phyloP scores from a whole-genome alignment of 2,329 filamentous ascomycete genomes.

The Aureobasidium sp. region DNA sequence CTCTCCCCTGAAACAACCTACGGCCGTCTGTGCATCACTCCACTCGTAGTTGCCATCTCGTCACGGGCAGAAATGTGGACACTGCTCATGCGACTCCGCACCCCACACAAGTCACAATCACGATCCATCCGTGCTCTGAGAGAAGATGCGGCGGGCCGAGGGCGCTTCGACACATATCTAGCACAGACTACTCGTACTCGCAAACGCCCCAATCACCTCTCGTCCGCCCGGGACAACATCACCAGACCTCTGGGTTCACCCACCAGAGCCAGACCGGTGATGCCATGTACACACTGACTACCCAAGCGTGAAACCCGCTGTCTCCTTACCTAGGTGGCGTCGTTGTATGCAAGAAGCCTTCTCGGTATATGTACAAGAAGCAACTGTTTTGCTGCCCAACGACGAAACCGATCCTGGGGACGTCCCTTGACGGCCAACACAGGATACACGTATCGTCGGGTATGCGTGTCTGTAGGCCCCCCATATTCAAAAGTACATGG shows the following conservation, averaged over 20 bases:
- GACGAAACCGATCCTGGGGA: neutral
- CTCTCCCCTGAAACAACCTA: neutral
- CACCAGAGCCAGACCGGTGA: neutral
- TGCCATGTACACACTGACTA: neutral
- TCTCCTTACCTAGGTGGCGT: slow-evolving; percentile 5
- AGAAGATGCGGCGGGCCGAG: slow-evolving; percentile 4
- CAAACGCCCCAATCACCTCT: slow-evolving; percentile 5
- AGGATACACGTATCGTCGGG: neutral
- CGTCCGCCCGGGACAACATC: neutral
- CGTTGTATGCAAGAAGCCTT: neutral
- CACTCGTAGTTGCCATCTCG: neutral
- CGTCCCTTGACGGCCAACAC: neutral
- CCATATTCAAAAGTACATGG: neutral
- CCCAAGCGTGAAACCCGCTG: neutral
- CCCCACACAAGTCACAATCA: slow-evolving; percentile 13
- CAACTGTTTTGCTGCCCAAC: slow-evolving; percentile 10
- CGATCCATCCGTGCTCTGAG: slow-evolving; percentile 1
- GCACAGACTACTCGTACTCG: slow-evolving; percentile 6
- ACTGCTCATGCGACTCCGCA: slow-evolving; percentile 6
- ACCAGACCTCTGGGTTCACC: neutral
- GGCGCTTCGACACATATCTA: slow-evolving; percentile 9
- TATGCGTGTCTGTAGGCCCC: neutral
- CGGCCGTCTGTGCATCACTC: neutral
- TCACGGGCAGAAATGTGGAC: neutral
- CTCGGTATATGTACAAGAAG: slow-evolving; percentile 3